A percentile compares a stretch with the other conserved stretches of the same genome.
Evolutionary conservation across 345 rosid genomes (phyloP).

Genomic region (Camelina hispida): DNA sequence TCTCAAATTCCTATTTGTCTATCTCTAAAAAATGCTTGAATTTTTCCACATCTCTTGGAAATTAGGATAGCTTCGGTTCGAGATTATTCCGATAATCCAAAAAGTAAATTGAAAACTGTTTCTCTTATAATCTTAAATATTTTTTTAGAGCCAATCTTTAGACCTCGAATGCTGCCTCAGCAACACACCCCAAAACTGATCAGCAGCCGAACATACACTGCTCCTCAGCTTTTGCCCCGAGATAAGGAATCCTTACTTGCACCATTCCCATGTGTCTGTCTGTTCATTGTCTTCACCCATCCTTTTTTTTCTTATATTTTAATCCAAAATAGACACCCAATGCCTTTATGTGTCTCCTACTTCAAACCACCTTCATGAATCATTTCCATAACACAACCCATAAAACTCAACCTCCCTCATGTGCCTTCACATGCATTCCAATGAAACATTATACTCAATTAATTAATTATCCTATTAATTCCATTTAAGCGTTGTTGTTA

Average conservation of each 20-base stretch:
- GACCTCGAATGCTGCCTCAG: neutral
- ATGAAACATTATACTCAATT: constrained; percentile 26
- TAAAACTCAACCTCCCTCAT: constrained; percentile 43
- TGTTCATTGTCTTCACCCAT: constrained; percentile 41
- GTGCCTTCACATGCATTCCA: constrained; percentile 52
- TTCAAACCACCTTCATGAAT: constrained; percentile 36
- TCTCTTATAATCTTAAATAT: neutral
- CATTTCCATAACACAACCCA: constrained; percentile 35
- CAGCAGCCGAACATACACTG: constrained; percentile 24
- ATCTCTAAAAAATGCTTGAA: neutral
- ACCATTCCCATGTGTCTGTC: constrained; percentile 38
- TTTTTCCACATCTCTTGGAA: neutral
- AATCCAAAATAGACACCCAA: constrained; percentile 14
- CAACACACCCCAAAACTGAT: neutral
- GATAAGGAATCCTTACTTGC: neutral
- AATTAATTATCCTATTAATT: neutral
- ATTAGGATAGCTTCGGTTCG: neutral
- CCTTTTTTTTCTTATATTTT: neutral
- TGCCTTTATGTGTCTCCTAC: constrained; percentile 43
- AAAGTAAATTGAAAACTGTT: neutral
- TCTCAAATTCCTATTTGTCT: neutral
- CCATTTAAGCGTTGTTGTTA: constrained; percentile 11
- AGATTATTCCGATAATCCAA: neutral
- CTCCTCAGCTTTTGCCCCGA: constrained; percentile 23
- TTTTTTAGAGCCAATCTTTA: neutral